Percentiles rank a stretch among this genome's conserved stretches.
Evolutionary conservation across 2,329 filamentous ascomycete genomes (phyloP).

Genomic region (Alternaria atra): DNA sequence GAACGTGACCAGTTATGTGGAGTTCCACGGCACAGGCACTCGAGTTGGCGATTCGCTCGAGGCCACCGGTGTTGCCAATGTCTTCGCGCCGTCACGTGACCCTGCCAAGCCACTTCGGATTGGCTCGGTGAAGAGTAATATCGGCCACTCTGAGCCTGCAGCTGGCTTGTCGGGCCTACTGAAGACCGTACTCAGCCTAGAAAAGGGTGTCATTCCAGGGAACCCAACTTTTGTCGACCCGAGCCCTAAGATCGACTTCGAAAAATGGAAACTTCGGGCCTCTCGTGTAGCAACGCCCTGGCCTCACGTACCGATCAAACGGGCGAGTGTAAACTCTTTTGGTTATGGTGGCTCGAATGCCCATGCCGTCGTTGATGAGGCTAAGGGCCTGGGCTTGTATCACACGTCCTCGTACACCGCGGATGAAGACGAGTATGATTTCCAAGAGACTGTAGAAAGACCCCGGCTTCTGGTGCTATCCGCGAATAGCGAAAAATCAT

Average conservation of each 20-base stretch:
- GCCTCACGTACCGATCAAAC: neutral
- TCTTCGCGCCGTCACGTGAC: slow-evolving; percentile 11
- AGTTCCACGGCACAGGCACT: slow-evolving; percentile 65
- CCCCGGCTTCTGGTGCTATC: neutral
- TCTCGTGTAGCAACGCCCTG: slow-evolving; percentile 24
- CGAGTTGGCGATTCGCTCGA: slow-evolving; percentile 55
- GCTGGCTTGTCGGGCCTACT: slow-evolving; percentile 47
- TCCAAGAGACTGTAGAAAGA: neutral
- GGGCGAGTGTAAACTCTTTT: slow-evolving; percentile 35
- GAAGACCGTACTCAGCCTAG: slow-evolving; percentile 27
- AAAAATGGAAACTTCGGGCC: neutral
- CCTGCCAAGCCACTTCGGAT: slow-evolving; percentile 6
- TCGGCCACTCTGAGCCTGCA: slow-evolving; percentile 53
- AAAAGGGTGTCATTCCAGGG: slow-evolving; percentile 44
- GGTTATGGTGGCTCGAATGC: slow-evolving; percentile 38
- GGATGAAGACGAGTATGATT: neutral
- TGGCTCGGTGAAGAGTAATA: slow-evolving; percentile 45
- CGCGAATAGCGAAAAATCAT: slow-evolving; percentile 15
- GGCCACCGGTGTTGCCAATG: slow-evolving; percentile 13
- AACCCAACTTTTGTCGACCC: slow-evolving; percentile 24
- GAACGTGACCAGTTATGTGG: slow-evolving; percentile 35
- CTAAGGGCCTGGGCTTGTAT: slow-evolving; percentile 9
- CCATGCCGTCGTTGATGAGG: slow-evolving; percentile 32
- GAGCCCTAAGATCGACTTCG: slow-evolving; percentile 16
- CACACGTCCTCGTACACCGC: neutral